These are phyloP conservation scores for Aspergillus puulaauensis DNA, from an alignment of 2,329 filamentous ascomycete genomes.

Conservation along the genomic window DNA sequence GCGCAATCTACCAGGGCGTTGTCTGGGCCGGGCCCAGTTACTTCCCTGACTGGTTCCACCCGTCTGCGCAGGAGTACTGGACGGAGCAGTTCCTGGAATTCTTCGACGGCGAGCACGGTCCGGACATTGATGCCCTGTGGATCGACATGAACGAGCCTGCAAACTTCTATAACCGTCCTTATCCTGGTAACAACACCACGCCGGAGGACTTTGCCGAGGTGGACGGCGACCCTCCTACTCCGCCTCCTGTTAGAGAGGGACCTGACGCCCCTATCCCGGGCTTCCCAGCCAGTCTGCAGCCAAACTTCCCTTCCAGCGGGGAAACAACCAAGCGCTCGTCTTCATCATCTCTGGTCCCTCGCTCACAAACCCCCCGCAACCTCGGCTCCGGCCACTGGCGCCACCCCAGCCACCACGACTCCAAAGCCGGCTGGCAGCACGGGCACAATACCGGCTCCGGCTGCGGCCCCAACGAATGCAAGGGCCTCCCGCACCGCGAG, in stretches of 20 bases:
- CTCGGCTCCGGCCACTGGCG: conserved; percentile 1
- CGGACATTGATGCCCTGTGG: conserved; percentile 77
- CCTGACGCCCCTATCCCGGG: conserved; percentile 64
- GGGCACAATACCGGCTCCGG: neutral
- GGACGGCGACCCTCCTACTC: conserved; percentile 53
- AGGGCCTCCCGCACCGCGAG: conserved; percentile 62
- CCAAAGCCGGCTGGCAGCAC: neutral
- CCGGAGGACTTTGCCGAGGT: conserved; percentile 50
- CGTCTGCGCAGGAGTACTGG: conserved; percentile 67
- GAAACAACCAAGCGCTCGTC: too few species aligned
- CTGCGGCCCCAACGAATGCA: conserved; percentile 1
- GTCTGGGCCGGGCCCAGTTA: conserved; percentile 75
- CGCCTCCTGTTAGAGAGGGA: conserved; percentile 59
- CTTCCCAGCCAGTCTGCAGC: conserved; percentile 63
- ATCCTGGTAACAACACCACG: conserved; percentile 48
- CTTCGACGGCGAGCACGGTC: conserved; percentile 62
- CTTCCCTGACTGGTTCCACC: conserved; percentile 76
- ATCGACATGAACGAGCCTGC: conserved; percentile 67
- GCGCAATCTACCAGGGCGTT: conserved; percentile 59
- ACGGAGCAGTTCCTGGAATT: conserved; percentile 64
- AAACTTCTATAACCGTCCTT: conserved; percentile 57
- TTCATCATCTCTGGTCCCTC: neutral
- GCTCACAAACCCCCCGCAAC: neutral
- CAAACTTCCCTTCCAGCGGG: conserved; percentile 28
- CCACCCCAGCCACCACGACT: neutral